Evolutionary conservation across 2,329 filamentous ascomycete species (phyloP).

Genomic region (Penicillium italicum): DNA sequence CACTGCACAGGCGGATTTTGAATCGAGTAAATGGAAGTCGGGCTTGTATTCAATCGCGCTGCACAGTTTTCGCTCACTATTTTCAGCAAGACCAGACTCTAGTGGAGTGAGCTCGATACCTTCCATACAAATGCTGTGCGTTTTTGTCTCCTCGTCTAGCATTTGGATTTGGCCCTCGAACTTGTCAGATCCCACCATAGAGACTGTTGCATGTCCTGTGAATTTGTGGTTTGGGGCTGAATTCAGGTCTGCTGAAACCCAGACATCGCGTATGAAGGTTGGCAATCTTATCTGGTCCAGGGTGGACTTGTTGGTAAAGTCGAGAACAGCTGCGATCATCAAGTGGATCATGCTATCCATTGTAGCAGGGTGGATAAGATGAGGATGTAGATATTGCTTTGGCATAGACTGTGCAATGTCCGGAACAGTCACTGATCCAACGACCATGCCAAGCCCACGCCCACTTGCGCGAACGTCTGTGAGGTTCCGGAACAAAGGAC

Average conservation of each 20-base stretch:
- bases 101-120: conserved; percentile 30
- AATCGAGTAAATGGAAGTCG: conserved; percentile 23
- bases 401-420: conserved; percentile 34
- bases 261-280: conserved; percentile 32
- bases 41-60: conserved; percentile 29
- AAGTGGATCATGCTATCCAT: conserved; percentile 36
- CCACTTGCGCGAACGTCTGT: conserved; percentile 21
- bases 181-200: conserved; percentile 5
- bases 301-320: conserved; percentile 19
- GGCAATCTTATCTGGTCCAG: conserved; percentile 28
- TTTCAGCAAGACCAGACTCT: conserved; percentile 17
- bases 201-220: conserved; percentile 24
- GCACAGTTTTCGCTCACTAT: conserved; percentile 20
- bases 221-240: conserved; percentile 20
- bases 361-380: conserved; percentile 38
- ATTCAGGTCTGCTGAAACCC: conserved; percentile 29
- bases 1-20: conserved; percentile 12
- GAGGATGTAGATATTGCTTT: conserved; percentile 29
- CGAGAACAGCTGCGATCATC: conserved; percentile 26
- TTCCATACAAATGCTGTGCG: conserved; percentile 20
- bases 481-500: conserved; percentile 32
- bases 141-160: conserved; percentile 15
- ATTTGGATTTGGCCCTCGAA: conserved; percentile 20
- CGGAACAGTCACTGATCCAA: conserved; percentile 27
- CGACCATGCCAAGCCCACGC: conserved; percentile 15